phyloP scores from a whole-genome alignment of 176 grass and related monocot species.

The Avena eriantha region DNA sequence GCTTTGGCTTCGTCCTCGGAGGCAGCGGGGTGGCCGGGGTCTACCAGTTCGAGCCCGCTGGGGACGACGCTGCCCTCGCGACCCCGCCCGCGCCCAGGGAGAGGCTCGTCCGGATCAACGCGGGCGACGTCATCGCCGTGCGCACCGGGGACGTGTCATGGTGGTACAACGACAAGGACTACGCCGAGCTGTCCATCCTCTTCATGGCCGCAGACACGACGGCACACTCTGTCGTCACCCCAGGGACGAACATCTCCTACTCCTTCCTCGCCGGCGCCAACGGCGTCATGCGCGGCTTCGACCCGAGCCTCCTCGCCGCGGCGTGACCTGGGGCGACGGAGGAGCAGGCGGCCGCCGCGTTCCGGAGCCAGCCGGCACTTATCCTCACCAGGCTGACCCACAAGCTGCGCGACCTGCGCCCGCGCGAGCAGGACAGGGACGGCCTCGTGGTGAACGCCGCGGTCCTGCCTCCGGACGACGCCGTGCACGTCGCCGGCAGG shows the following conservation, averaged over 20 bases:
- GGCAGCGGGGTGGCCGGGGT: conserved; percentile 23
- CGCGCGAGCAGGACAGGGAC: conserved; percentile 17
- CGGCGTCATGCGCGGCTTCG: neutral
- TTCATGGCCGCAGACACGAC: conserved; percentile 38
- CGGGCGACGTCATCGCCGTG: conserved; percentile 27
- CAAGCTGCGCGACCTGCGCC: conserved; percentile 5
- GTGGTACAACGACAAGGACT: conserved; percentile 41
- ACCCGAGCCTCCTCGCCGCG: neutral
- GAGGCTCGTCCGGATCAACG: conserved; percentile 18
- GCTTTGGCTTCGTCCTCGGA: conserved; percentile 29
- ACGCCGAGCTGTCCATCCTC: neutral
- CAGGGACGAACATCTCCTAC: conserved; percentile 1
- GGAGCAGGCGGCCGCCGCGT: neutral
- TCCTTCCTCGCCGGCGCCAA: conserved; percentile 39
- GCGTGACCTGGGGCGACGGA: conserved; percentile 3
- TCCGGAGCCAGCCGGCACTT: conserved; percentile 22
- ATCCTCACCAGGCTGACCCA: neutral
- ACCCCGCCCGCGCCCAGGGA: neutral
- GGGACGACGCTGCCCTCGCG: no score
- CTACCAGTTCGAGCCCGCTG: no score
- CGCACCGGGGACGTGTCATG: conserved; percentile 39
- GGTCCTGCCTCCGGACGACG: no score
- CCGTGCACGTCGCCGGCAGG: no score
- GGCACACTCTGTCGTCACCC: neutral
- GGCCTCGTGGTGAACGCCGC: conserved; percentile 33